phyloP scores from a whole-genome alignment of 1,284 basidiomycete species.

The Grifola frondosa region DNA sequence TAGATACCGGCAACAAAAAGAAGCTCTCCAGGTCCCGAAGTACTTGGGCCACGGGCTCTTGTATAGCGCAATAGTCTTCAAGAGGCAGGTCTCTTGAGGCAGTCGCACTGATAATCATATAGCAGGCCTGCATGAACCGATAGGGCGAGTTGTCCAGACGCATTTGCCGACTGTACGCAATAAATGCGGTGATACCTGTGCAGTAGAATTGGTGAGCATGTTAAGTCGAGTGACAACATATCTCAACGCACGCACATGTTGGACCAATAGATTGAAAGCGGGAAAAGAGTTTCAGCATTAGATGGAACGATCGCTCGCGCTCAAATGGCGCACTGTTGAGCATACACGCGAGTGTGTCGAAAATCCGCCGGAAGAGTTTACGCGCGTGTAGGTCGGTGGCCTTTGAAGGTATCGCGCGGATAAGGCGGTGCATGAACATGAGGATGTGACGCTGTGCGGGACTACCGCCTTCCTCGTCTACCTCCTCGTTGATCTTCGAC shows the following conservation, averaged over 20 bases:
- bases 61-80: slow-evolving; percentile 11
- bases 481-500: slow-evolving; percentile 11
- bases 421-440: slow-evolving; percentile 16
- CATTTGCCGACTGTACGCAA: slow-evolving; percentile 15
- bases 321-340: slow-evolving; percentile 8
- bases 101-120: slow-evolving; percentile 16
- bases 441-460: slow-evolving; percentile 9
- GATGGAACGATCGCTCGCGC: slow-evolving; percentile 16
- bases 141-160: slow-evolving; percentile 16
- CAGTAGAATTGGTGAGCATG: too few relatives aligned
- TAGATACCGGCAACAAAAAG: slow-evolving; percentile 11
- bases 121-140: slow-evolving; percentile 14
- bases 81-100: not conserved
- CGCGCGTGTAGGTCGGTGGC: slow-evolving; percentile 4
- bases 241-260: slow-evolving; percentile 6
- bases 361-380: slow-evolving; percentile 11
- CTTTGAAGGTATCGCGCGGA: slow-evolving; percentile 12
- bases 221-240: too few relatives aligned
- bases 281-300: slow-evolving; percentile 19
- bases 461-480: slow-evolving; percentile 6
- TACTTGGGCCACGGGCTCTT: slow-evolving; percentile 5
- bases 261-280: slow-evolving; percentile 17
- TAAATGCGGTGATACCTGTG: slow-evolving; percentile 13
- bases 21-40: slow-evolving; percentile 14
- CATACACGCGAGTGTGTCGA: slow-evolving; percentile 12